Conservation (phyloP, 2,329 filamentous ascomycete species). For the Apiospora rasikravindrae region DNA sequence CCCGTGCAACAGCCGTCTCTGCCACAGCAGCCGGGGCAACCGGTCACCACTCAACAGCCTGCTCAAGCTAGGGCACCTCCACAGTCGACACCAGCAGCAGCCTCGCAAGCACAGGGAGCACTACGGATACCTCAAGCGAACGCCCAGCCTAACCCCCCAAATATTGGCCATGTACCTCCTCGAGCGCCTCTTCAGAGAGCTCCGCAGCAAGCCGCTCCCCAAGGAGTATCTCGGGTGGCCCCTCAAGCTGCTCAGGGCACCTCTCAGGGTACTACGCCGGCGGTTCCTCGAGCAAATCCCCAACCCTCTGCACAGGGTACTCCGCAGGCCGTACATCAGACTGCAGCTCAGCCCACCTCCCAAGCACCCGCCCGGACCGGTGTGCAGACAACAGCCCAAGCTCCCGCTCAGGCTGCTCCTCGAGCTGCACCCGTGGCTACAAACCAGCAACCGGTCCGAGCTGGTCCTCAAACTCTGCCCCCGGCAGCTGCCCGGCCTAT, state of each 20-base stretch:
- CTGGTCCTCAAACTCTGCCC: background rate
- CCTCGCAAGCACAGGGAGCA: background rate
- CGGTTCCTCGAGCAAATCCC: background rate
- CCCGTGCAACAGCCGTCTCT: background rate
- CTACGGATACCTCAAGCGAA: background rate
- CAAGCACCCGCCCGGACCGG: background rate
- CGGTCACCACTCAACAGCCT: background rate
- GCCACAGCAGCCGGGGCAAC: background rate
- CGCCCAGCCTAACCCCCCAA: background rate
- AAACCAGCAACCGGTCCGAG: background rate
- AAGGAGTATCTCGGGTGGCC: background rate
- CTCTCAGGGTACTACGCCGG: background rate
- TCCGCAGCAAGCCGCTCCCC: background rate
- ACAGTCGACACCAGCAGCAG: background rate
- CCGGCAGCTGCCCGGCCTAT: background rate
- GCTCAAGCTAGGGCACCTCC: background rate
- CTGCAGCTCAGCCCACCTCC: background rate
- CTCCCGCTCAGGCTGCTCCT: background rate
- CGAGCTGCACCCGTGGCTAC: background rate
- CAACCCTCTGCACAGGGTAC: background rate
- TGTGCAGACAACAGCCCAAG: background rate
- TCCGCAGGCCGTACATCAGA: background rate
- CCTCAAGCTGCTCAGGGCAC: background rate
- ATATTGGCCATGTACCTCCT: background rate
- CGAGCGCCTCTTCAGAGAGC: background rate